Evolutionary conservation across 352 stramenopile species (phyloP).

Genomic region (Elongisporangium anandrum): DNA sequence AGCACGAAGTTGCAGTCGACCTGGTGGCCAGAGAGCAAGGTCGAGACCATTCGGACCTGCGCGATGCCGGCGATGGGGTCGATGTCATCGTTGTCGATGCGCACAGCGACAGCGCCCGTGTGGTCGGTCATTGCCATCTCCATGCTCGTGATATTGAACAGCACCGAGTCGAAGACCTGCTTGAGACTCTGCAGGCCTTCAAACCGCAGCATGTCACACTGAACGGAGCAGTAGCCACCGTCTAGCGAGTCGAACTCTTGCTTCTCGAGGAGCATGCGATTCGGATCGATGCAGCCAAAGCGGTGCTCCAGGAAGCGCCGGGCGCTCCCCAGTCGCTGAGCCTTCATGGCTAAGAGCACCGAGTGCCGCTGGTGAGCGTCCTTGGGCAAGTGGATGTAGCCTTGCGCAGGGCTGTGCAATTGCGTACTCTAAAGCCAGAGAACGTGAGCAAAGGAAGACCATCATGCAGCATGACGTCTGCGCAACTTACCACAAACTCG

Average conservation of each 20-base stretch:
- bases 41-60: slow-evolving; percentile 30
- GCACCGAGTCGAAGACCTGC: slow-evolving; percentile 31
- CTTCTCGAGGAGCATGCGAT: slow-evolving; percentile 23
- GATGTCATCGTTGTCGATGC: slow-evolving; percentile 22
- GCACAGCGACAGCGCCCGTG: slow-evolving; percentile 27
- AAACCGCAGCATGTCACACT: slow-evolving; percentile 6
- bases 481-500: background rate
- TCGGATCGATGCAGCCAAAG: slow-evolving; percentile 17
- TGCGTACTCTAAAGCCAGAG: slow-evolving; percentile 2
- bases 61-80: slow-evolving; percentile 15
- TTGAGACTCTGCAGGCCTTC: slow-evolving; percentile 17
- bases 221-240: slow-evolving; percentile 5
- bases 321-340: slow-evolving; percentile 21
- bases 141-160: slow-evolving; percentile 28
- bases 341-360: slow-evolving; percentile 15
- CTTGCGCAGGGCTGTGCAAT: slow-evolving; percentile 25
- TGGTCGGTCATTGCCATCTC: slow-evolving; percentile 39
- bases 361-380: slow-evolving; percentile 11
- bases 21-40: slow-evolving; percentile 19
- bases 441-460: background rate
- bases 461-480: background rate
- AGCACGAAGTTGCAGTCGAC: slow-evolving; percentile 32
- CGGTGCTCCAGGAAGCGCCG: slow-evolving; percentile 24
- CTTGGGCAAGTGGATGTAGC: slow-evolving; percentile 17
- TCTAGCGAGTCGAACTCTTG: slow-evolving; percentile 20